phyloP scores from a whole-genome alignment of 2,329 filamentous ascomycete species.

The Blastomyces parvus region DNA sequence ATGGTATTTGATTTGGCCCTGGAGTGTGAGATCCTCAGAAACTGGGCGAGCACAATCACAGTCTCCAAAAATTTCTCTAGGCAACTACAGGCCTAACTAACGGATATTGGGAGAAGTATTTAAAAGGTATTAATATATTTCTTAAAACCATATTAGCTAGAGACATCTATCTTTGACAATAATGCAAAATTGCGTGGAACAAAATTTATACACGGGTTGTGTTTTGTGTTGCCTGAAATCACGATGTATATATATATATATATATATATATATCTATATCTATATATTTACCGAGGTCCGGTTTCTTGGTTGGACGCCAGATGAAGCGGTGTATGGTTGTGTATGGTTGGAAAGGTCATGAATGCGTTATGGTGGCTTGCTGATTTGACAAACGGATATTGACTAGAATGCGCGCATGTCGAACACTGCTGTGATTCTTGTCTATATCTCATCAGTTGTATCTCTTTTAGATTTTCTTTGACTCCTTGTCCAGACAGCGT shows the following conservation, averaged over 20 bases:
- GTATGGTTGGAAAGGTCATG: not conserved
- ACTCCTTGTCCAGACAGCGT: not conserved
- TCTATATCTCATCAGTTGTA: not conserved
- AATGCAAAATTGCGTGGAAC: not conserved
- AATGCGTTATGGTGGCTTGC: not conserved
- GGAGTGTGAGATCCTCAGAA: not conserved
- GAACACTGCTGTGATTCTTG: slow-evolving; percentile 1
- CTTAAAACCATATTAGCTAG: not conserved
- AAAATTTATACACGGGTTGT: not conserved
- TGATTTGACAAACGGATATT: too few species aligned
- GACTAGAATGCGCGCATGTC: not conserved
- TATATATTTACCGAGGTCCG: not conserved
- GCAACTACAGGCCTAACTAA: not conserved
- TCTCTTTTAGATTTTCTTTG: not conserved
- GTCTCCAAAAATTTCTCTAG: not conserved
- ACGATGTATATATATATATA: not conserved
- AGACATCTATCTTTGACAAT: not conserved
- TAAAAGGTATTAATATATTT: not conserved
- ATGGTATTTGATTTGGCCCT: too few species aligned
- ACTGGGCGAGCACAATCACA: not conserved
- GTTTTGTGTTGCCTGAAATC: not conserved
- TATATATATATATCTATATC: too few species aligned
- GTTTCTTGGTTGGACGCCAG: not conserved
- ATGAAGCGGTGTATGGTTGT: not conserved
- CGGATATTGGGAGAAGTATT: not conserved